Evolutionary conservation across 129 eudicot genomes (phyloP), one percentile per base, ranked within the genome.

Genomic region (Ambrosia artemisiifolia): DNA sequence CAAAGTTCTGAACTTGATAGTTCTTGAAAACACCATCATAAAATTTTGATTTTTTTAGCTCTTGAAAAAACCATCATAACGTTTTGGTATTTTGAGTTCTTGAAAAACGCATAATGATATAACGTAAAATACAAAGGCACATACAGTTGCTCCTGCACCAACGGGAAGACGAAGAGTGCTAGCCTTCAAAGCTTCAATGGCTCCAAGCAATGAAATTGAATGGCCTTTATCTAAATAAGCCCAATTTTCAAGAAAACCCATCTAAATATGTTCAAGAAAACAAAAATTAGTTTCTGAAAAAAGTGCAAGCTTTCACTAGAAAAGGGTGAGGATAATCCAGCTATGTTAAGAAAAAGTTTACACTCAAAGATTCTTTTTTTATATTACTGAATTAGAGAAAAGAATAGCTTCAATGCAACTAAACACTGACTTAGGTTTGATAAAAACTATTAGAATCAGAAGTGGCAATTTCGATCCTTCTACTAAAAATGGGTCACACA

Each of bases 151-250:
- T 83, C 90, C 88, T 33, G 56, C 78, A 36, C 84, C 91, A 73
- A 95, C 87, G 11, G 99, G 97, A 75, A 95, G 97, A 66, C 99
- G 91, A 70, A 95, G 99, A 61, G 97, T 95, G 90, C 97, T 95
- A 69, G 99, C 99, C 80, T 83, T 95, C 72, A 95, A 77, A 63
- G 99, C 91, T 87, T 90, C 99, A 76, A 88, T 94, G 74, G 97
- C 99, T 66, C 96, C 97, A 19, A 79, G 85, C 75, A 94, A 70
- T 46, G 99, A 88, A 75, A 81, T 66, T 11, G 82, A 84, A 82
- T 94, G 97, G 51, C 86, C 87, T 75, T 84, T 77, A 76, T 90
- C 99, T 46, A 94, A 65, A 77, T 78, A 85, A 49, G 87, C 86
- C 97, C 99, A 94, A 36, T 83, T 94, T 81, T 90, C 99, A 70